Percentiles rank a stretch among this genome's conserved stretches.
phyloP scores from a whole-genome alignment of 1,139 yeast species.

The Arxiozyma telluris region DNA sequence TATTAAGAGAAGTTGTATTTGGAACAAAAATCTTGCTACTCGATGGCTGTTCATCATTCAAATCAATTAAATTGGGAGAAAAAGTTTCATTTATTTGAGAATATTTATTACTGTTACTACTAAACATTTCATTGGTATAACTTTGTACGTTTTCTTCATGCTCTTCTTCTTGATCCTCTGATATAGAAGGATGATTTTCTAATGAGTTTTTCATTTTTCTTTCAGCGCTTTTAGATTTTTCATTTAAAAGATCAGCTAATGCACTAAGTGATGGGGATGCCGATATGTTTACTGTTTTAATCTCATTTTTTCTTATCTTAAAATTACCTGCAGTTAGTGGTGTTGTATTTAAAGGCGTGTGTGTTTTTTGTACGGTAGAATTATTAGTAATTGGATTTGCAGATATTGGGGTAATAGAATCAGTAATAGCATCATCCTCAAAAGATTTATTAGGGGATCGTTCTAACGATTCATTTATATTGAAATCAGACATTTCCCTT shows the following conservation, averaged over 20 bases:
- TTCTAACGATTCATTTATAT: slow-evolving; percentile 6
- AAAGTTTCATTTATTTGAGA: slow-evolving; percentile 8
- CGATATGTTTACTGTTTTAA: slow-evolving; percentile 33
- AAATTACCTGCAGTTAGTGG: background rate
- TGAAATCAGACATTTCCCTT: slow-evolving; percentile 18
- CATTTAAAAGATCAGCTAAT: slow-evolving; percentile 32
- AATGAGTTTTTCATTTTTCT: slow-evolving; percentile 16
- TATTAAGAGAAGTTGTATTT: background rate
- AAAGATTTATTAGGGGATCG: background rate
- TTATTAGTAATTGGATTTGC: no score
- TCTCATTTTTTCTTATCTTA: slow-evolving; percentile 10
- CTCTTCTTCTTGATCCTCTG: slow-evolving; percentile 27
- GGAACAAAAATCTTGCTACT: background rate
- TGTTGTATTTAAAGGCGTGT: background rate
- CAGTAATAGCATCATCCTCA: background rate
- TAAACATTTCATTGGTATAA: slow-evolving; percentile 4
- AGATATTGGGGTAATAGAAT: no score
- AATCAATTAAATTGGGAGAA: slow-evolving; percentile 31
- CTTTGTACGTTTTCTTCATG: slow-evolving; percentile 15
- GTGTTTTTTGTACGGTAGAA: background rate
- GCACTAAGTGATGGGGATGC: slow-evolving; percentile 39
- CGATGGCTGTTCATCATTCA: slow-evolving; percentile 20
- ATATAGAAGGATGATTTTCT: slow-evolving; percentile 12
- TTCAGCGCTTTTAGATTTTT: slow-evolving; percentile 29
- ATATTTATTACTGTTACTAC: no score